These are phyloP conservation scores for Didymella glomerata DNA, from an alignment of 2,329 filamentous ascomycete genomes.

Conservation along the genomic window DNA sequence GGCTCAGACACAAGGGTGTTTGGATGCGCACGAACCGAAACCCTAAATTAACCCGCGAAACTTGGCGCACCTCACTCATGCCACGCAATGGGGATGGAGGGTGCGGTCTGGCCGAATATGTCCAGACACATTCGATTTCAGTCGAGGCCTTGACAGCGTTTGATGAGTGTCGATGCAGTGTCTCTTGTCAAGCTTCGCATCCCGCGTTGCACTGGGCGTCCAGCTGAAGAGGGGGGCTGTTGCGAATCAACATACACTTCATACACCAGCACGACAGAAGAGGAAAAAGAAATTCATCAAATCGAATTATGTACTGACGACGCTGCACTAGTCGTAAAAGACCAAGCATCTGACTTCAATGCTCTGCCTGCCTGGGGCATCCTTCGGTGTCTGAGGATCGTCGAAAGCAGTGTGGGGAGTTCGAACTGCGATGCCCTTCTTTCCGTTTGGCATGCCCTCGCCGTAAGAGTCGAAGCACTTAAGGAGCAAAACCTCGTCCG, in stretches of 20 bases:
- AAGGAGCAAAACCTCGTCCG: slow-evolving; percentile 62
- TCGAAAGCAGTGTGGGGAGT: slow-evolving; percentile 73
- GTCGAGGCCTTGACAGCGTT: not conserved
- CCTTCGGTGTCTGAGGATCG: slow-evolving; percentile 63
- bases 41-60: slow-evolving; percentile 8
- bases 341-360: slow-evolving; percentile 72
- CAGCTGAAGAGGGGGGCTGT: not conserved
- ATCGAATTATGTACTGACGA: not conserved
- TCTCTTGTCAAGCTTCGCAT: not conserved
- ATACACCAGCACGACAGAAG: not conserved
- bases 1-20: slow-evolving; percentile 11
- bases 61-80: not conserved
- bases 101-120: not conserved
- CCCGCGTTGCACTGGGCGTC: not conserved
- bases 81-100: not conserved
- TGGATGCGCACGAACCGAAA: slow-evolving; percentile 19
- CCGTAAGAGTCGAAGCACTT: slow-evolving; percentile 60
- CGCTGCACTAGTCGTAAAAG: slow-evolving; percentile 61
- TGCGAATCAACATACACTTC: not conserved
- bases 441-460: slow-evolving; percentile 53
- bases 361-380: slow-evolving; percentile 63
- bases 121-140: not conserved
- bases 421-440: slow-evolving; percentile 52
- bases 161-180: not conserved
- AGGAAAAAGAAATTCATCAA: not conserved